Conservation (phyloP, 2,329 filamentous ascomycete genomes). For the Alternaria tenuissima region DNA sequence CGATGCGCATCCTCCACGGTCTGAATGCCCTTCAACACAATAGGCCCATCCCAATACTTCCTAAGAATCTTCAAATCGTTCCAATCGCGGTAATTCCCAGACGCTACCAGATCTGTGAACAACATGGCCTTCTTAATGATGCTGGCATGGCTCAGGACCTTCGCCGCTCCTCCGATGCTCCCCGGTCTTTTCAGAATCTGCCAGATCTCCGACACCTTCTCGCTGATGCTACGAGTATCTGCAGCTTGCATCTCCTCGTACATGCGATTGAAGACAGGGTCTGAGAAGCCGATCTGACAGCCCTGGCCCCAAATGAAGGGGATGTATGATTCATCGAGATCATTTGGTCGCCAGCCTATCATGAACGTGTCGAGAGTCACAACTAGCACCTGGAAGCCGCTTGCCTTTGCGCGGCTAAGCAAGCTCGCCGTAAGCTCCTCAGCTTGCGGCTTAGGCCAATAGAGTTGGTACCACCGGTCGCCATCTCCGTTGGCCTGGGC, state of each 20-base stretch:
- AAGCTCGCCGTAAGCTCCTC: neutral
- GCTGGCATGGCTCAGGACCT: neutral
- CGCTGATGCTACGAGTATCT: neutral
- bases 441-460: neutral
- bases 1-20: neutral
- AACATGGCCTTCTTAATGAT: neutral
- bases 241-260: neutral
- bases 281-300: neutral
- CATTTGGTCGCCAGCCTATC: neutral
- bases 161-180: neutral
- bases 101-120: neutral
- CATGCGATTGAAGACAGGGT: neutral
- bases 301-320: neutral
- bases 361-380: neutral
- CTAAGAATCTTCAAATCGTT: neutral
- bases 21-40: neutral
- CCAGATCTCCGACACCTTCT: neutral
- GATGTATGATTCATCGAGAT: neutral
- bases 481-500: neutral
- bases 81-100: neutral
- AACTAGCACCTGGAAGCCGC: neutral
- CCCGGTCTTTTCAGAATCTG: neutral
- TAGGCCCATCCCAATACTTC: neutral
- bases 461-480: neutral
- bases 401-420: neutral